Evolutionary conservation across 495 filamentous ascomycete genomes (phyloP).

Genomic region (Cenococcum geophilum): DNA sequence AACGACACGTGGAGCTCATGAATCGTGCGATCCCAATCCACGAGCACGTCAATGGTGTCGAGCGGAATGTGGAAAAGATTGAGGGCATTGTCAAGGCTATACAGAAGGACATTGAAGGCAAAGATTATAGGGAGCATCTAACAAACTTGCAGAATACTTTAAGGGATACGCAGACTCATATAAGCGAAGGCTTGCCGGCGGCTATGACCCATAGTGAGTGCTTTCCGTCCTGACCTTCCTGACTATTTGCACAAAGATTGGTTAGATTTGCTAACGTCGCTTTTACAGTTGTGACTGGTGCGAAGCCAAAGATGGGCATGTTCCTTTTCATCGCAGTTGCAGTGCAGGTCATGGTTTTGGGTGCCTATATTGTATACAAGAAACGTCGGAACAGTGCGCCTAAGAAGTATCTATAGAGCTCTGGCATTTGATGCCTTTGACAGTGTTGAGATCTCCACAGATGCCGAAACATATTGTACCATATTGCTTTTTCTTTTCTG

Average conservation of each 20-base stretch:
- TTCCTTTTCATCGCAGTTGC: slow-evolving; percentile 70
- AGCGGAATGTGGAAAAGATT: slow-evolving; percentile 50
- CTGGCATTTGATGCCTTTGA: not conserved
- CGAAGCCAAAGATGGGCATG: slow-evolving; percentile 60
- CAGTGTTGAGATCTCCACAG: not conserved
- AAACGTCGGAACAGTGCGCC: slow-evolving; percentile 63
- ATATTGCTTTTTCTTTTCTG: too few relatives aligned
- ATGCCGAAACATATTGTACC: too few relatives aligned
- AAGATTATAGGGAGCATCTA: slow-evolving; percentile 65
- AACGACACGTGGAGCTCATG: slow-evolving; percentile 45
- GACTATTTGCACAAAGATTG: slow-evolving; percentile 16
- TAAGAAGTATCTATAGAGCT: slow-evolving; percentile 80
- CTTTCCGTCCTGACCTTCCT: slow-evolving; percentile 18
- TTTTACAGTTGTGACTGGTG: slow-evolving; percentile 50
- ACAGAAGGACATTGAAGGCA: slow-evolving; percentile 62
- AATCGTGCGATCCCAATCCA: slow-evolving; percentile 47
- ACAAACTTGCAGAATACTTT: slow-evolving; percentile 66
- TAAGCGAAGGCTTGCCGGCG: slow-evolving; percentile 54
- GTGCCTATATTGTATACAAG: slow-evolving; percentile 75
- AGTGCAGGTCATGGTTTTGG: slow-evolving; percentile 65
- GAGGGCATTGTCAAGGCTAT: slow-evolving; percentile 49
- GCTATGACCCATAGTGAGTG: slow-evolving; percentile 44
- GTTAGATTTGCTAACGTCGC: not conserved
- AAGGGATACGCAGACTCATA: slow-evolving; percentile 60
- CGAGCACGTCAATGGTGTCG: slow-evolving; percentile 43